Conservation (phyloP, 1,284 basidiomycete species). For the Irpex lacteus region DNA sequence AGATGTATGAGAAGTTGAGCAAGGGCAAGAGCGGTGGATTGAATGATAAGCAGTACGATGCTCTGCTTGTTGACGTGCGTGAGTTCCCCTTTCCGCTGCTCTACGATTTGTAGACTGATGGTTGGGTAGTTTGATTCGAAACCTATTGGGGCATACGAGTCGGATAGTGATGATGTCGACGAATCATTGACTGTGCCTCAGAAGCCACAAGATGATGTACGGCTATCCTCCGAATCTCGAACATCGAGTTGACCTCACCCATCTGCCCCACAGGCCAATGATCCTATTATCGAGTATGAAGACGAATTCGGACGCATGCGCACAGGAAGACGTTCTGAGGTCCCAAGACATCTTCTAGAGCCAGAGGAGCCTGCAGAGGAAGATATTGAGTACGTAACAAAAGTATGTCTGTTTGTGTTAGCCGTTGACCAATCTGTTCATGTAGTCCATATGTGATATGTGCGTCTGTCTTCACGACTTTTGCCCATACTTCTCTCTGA, state of each 20-base stretch:
- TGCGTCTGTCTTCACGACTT: constrained; percentile 21
- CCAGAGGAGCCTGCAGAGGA: constrained; percentile 21
- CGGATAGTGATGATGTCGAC: constrained; percentile 72
- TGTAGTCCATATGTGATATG: constrained; percentile 54
- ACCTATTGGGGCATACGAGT: constrained; percentile 49
- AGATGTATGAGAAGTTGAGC: constrained; percentile 77
- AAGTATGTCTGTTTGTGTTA: constrained; percentile 5
- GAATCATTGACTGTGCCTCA: constrained; percentile 63
- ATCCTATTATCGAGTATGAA: constrained; percentile 80
- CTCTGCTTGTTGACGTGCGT: constrained; percentile 82
- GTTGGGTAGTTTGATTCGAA: constrained; percentile 70
- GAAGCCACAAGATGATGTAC: constrained; percentile 30
- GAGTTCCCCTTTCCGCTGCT: constrained; percentile 1
- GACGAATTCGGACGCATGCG: constrained; percentile 84
- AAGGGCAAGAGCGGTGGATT: constrained; percentile 82
- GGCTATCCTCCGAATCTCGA: background rate
- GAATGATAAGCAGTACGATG: constrained; percentile 72
- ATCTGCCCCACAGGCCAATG: constrained; percentile 51
- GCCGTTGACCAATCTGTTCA: constrained; percentile 4
- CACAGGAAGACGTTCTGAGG: constrained; percentile 67
- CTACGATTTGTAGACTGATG: background rate
- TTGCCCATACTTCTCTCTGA: background rate
- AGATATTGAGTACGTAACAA: constrained; percentile 23
- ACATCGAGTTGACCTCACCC: background rate
- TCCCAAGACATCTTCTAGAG: constrained; percentile 63